Conservation (phyloP, 2,329 filamentous ascomycete species). For the Aspergillus sp. region DNA sequence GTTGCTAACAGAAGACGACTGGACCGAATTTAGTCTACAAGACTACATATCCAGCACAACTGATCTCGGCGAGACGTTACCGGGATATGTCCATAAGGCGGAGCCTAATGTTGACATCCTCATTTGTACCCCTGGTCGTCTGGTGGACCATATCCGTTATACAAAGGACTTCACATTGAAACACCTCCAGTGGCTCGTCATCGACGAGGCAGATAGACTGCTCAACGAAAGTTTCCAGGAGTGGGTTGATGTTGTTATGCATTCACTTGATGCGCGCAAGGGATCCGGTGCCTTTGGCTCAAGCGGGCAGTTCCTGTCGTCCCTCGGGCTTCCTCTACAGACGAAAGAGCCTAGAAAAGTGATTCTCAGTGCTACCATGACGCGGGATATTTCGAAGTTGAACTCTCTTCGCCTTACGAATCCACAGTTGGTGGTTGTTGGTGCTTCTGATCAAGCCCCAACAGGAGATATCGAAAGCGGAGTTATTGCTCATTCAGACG, state of each 20-base stretch:
- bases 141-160: slow-evolving; percentile 85
- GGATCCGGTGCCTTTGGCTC: slow-evolving; percentile 47
- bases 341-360: slow-evolving; percentile 67
- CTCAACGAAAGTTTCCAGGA: slow-evolving; percentile 90
- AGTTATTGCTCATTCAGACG: slow-evolving; percentile 24
- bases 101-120: slow-evolving; percentile 80
- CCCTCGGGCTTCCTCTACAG: slow-evolving; percentile 39
- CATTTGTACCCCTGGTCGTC: slow-evolving; percentile 84
- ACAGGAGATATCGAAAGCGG: slow-evolving; percentile 21
- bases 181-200: slow-evolving; percentile 80
- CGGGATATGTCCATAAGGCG: slow-evolving; percentile 64
- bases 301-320: slow-evolving; percentile 31
- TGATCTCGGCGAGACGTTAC: slow-evolving; percentile 45
- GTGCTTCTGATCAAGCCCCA: slow-evolving; percentile 47
- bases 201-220: slow-evolving; percentile 92
- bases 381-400: slow-evolving; percentile 77
- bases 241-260: slow-evolving; percentile 74
- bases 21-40: slow-evolving; percentile 48
- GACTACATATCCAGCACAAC: slow-evolving; percentile 46
- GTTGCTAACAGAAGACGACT: slow-evolving; percentile 44
- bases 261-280: slow-evolving; percentile 56
- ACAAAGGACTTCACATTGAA: slow-evolving; percentile 80
- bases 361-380: slow-evolving; percentile 89
- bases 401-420: slow-evolving; percentile 69
- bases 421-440: slow-evolving; percentile 74